Evolutionary conservation across 768 basidiomycete genomes (phyloP).

Genomic region (Lentinula detonsa): DNA sequence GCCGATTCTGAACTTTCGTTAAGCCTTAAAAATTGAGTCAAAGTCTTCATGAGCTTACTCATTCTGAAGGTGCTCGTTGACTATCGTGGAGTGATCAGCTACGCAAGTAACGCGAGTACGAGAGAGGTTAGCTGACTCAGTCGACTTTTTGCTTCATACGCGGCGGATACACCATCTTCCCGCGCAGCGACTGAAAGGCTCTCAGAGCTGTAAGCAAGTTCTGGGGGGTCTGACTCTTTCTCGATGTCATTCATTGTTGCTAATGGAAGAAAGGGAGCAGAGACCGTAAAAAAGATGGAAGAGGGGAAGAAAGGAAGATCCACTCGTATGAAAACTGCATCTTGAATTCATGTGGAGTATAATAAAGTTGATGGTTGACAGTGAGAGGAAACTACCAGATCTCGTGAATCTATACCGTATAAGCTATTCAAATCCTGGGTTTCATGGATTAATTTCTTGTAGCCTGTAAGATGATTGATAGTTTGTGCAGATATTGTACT

Average conservation of each 20-base stretch:
- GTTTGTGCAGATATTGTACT: no score
- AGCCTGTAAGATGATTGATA: no score
- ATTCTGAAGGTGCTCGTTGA: conserved; percentile 40
- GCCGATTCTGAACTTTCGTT: conserved; percentile 29
- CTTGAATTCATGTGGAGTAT: background rate
- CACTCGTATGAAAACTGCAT: background rate
- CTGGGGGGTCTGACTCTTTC: background rate
- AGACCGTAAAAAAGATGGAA: background rate
- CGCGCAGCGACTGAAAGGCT: background rate
- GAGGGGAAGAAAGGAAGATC: background rate
- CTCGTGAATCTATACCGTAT: background rate
- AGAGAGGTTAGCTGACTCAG: conserved; percentile 17
- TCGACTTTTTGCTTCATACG: conserved; percentile 27
- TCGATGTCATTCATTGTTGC: background rate
- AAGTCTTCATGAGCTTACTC: conserved; percentile 24
- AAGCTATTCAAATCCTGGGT: no score
- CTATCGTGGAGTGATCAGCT: conserved; percentile 15
- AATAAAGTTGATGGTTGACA: background rate
- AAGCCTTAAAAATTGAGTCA: background rate
- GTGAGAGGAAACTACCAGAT: background rate
- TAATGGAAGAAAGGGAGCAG: background rate
- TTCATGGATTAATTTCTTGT: no score
- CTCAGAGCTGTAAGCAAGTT: background rate
- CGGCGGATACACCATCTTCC: conserved; percentile 20
- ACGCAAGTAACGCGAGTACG: background rate